Evolutionary conservation across 192 early-diverging fungal genomes (phyloP).

Genomic region (Mortierella alpina): DNA sequence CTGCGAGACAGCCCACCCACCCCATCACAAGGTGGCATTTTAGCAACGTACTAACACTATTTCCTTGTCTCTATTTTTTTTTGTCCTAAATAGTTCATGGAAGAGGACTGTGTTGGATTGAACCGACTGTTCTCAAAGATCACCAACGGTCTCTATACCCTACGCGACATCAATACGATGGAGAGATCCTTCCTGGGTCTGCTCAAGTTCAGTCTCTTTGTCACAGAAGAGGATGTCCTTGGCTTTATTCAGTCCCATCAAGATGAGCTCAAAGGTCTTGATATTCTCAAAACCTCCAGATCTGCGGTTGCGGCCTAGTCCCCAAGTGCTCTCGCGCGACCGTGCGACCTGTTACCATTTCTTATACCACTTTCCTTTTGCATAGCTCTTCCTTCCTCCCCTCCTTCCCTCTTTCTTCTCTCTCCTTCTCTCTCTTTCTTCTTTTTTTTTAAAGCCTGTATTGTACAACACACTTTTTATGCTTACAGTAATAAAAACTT

Average conservation of each 20-base stretch:
- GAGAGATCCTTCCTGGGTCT: slow-evolving; percentile 67
- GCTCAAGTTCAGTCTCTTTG: slow-evolving; percentile 65
- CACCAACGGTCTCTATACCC: slow-evolving; percentile 62
- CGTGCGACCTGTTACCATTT: background rate
- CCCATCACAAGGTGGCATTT: background rate
- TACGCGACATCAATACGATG: slow-evolving; percentile 67
- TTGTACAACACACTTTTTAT: no score
- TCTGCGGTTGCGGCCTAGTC: slow-evolving; percentile 19
- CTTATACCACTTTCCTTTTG: no score
- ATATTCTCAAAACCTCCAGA: slow-evolving; percentile 26
- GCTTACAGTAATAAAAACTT: no score
- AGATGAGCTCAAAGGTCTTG: slow-evolving; percentile 39
- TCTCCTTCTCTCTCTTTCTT: no score
- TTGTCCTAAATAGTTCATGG: slow-evolving; percentile 22
- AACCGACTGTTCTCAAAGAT: slow-evolving; percentile 54
- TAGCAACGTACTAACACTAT: background rate
- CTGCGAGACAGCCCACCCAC: no score
- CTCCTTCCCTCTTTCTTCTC: no score
- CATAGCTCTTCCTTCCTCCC: no score
- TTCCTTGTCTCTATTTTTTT: slow-evolving; percentile 39
- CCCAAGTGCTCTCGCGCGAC: background rate
- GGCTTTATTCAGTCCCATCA: slow-evolving; percentile 54
- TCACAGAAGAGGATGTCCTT: slow-evolving; percentile 59
- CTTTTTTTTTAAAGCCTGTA: no score
- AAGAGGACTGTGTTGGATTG: slow-evolving; percentile 50